A percentile compares a stretch with the other conserved stretches of the same genome.
phyloP scores from a whole-genome alignment of 805 yeast species.

The Saccharomycopsis sp. region DNA sequence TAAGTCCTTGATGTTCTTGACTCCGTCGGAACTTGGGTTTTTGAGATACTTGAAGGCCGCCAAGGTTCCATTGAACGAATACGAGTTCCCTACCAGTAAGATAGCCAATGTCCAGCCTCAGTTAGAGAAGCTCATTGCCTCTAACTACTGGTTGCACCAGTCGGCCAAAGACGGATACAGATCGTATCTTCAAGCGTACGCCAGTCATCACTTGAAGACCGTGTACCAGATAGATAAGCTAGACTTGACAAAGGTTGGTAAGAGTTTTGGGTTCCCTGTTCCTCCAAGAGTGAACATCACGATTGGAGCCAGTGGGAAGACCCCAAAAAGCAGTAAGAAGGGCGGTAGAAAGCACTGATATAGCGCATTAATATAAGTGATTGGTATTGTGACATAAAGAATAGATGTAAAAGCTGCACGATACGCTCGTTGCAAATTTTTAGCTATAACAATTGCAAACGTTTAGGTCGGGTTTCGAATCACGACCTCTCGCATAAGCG shows the following conservation, averaged over 20 bases:
- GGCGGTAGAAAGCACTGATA: background rate
- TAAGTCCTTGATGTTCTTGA: constrained; percentile 87
- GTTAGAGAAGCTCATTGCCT: constrained; percentile 80
- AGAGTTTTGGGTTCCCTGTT: constrained; percentile 86
- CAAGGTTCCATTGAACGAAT: constrained; percentile 94
- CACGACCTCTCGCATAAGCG: no score
- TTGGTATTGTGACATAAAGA: no score
- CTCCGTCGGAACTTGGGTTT: constrained; percentile 92
- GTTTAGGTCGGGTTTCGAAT: no score
- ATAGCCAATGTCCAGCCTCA: constrained; percentile 96
- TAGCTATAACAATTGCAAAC: no score
- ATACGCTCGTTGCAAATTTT: no score
- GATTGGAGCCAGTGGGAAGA: constrained; percentile 85
- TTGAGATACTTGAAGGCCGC: constrained; percentile 92
- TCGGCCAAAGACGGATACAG: constrained; percentile 97
- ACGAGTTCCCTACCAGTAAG: constrained; percentile 89
- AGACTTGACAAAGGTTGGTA: constrained; percentile 91
- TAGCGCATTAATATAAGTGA: no score
- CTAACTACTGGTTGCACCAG: constrained; percentile 91
- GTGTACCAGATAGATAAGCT: constrained; percentile 94
- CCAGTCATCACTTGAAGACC: constrained; percentile 92
- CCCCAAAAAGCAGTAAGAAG: constrained; percentile 30
- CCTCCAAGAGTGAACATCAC: constrained; percentile 97
- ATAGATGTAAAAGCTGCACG: no score
- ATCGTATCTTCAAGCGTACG: constrained; percentile 93